Evolutionary conservation across 257 asterid species (phyloP), one percentile per base, ranked within the genome.

Genomic region (Solanum lycopersicoides): DNA sequence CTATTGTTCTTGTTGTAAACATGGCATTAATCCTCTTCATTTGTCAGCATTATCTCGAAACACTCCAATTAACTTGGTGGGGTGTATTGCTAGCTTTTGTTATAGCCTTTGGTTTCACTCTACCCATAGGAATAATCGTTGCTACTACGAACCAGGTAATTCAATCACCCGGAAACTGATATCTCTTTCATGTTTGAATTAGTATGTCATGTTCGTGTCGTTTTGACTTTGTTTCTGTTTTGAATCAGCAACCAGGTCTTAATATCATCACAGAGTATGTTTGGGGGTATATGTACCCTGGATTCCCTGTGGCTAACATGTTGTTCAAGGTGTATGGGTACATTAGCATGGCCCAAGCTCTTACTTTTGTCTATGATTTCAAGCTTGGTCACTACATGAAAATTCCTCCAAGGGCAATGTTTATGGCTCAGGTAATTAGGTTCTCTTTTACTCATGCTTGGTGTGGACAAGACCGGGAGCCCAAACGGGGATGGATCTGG

Each of bases 311-410:
- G 45, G 98, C 96, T 2, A 94, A 94, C 86, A 91, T 94, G 92
- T 86, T 91, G 89, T 93, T 94, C 91, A 94, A 94, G 85, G 94
- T 91, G 7, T 94, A 91, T 59, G 96, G 97, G 20, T 93, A 92
- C 89, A 91, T 94, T 28, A 94, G 97, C 90, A 93, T 94, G 96
- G 11, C 44, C 9, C 98, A 94, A 90, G 98, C 92, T 28, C 60
- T 92, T 12, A 69, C 86, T 16, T 94, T 94, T 79, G 32, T 94
- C 4, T 3, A 56, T 28, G 96, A 94, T 88, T 93, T 94, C 88
- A 94, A 94, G 89, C 95, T 94, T 30, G 96, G 97, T 6, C 96
- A 92, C 76, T 93, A 94, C 89, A 94, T 93, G 97, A 94, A 94
- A 85, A 92, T 94, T 50, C 97, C 96, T 15, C 96, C 97, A 6